These are phyloP conservation scores for Fusarium stilboides DNA, from an alignment of 2,329 filamentous ascomycete genomes.

Conservation along the genomic window DNA sequence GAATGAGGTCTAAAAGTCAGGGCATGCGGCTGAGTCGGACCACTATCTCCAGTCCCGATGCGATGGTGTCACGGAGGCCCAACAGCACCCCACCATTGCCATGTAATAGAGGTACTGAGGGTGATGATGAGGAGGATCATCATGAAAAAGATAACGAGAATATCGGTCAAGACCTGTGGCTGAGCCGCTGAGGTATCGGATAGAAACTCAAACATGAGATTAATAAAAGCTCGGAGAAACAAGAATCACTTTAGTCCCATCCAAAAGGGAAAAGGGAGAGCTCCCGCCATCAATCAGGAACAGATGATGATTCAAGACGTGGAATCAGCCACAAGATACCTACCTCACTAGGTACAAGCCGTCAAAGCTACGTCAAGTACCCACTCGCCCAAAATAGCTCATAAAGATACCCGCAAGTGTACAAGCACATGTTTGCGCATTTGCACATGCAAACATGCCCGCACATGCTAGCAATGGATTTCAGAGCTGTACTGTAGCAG, in stretches of 20 bases:
- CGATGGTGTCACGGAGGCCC: constrained; percentile 46
- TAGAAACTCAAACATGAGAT: neutral
- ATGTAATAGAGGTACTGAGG: neutral
- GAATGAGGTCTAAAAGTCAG: constrained; percentile 26
- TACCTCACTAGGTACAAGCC: neutral
- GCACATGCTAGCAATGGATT: constrained; percentile 19
- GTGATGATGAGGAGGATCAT: neutral
- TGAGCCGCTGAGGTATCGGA: constrained; percentile 8
- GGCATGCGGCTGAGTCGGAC: constrained; percentile 46
- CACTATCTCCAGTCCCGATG: constrained; percentile 27
- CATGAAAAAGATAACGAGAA: constrained; percentile 6
- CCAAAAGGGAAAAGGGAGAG: constrained; percentile 23
- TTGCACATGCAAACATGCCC: constrained; percentile 37
- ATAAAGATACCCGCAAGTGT: constrained; percentile 36
- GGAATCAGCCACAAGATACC: constrained; percentile 30
- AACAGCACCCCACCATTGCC: constrained; percentile 44
- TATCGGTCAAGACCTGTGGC: neutral
- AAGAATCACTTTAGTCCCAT: neutral
- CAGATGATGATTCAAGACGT: constrained; percentile 20
- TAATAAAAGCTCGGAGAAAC: neutral
- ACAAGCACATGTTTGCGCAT: constrained; percentile 41
- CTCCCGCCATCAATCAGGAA: constrained; percentile 12
- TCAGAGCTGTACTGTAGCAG: neutral
- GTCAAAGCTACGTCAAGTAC: constrained; percentile 30
- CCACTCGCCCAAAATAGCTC: constrained; percentile 42